Evolutionary conservation across 2,329 filamentous ascomycete genomes (phyloP).

Genomic region (Fusarium sp.): DNA sequence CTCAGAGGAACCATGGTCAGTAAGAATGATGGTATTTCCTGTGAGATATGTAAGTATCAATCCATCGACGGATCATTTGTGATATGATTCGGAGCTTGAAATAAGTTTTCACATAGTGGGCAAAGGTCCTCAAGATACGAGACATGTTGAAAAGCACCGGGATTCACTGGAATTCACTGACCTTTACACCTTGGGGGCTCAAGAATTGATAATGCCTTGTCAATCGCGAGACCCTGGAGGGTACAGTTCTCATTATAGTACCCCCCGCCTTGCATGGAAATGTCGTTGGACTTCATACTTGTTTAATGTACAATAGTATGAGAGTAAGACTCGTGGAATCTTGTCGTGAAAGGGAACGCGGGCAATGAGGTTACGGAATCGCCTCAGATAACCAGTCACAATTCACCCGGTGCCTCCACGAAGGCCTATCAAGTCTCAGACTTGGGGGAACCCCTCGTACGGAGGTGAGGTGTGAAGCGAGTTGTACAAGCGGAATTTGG

Average conservation of each 20-base stretch:
- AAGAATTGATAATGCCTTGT: neutral
- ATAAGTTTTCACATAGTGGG: fast-evolving
- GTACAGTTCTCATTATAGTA: neutral
- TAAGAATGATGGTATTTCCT: neutral
- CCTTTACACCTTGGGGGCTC: neutral
- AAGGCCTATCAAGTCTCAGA: no score
- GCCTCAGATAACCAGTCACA: fast-evolving
- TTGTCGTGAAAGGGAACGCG: fast-evolving
- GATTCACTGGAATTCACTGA: fast-evolving
- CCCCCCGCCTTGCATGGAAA: neutral
- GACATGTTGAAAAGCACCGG: neutral
- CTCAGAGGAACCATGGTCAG: neutral
- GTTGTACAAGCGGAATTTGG: no score
- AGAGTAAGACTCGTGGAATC: neutral
- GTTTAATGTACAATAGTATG: no score
- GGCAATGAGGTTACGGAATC: fast-evolving
- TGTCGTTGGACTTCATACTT: neutral
- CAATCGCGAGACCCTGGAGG: neutral
- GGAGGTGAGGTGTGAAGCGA: no score
- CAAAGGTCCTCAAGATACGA: fast-evolving
- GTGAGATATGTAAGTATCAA: no score
- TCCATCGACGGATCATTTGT: fast-evolving
- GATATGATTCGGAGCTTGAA: fast-evolving
- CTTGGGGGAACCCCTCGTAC: no score
- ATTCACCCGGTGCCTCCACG: neutral